Evolutionary conservation across 257 asterid species (phyloP).

Genomic region (Sherardia arvensis): DNA sequence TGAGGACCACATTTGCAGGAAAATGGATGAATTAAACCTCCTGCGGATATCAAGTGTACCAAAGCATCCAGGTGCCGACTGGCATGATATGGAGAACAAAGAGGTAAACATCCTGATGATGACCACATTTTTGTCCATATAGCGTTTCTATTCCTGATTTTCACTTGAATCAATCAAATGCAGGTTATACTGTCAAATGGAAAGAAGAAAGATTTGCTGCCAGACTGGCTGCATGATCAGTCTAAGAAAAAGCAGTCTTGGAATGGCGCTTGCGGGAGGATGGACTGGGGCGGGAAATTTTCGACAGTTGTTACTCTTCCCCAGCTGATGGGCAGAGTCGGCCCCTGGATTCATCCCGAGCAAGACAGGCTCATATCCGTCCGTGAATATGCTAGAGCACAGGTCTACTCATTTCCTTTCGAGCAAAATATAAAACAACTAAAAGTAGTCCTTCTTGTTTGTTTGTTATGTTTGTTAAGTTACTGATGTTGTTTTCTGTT

Average conservation of each 20-base stretch:
- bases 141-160: neutral
- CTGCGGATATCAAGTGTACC: constrained; percentile 8
- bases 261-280: constrained; percentile 18
- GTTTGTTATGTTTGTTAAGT: no score
- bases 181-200: constrained; percentile 16
- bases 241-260: constrained; percentile 16
- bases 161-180: neutral
- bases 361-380: constrained; percentile 18
- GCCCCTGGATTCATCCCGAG: constrained; percentile 21
- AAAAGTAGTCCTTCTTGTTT: no score
- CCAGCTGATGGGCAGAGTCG: constrained; percentile 22
- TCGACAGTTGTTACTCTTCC: constrained; percentile 21
- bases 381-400: constrained; percentile 23
- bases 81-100: constrained; percentile 14
- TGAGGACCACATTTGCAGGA: constrained; percentile 14
- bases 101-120: neutral
- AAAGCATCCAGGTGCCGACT: constrained; percentile 16
- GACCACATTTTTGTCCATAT: no score
- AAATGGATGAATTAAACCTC: constrained; percentile 20
- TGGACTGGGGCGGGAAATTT: constrained; percentile 21
- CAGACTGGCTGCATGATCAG: constrained; percentile 8
- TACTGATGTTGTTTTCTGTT: neutral
- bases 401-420: constrained; percentile 12
- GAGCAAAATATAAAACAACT: no score
- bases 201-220: constrained; percentile 10